Evolutionary conservation across 257 asterid species (phyloP), one percentile per base, ranked within the genome.

Genomic region (Fraxinus anomala): DNA sequence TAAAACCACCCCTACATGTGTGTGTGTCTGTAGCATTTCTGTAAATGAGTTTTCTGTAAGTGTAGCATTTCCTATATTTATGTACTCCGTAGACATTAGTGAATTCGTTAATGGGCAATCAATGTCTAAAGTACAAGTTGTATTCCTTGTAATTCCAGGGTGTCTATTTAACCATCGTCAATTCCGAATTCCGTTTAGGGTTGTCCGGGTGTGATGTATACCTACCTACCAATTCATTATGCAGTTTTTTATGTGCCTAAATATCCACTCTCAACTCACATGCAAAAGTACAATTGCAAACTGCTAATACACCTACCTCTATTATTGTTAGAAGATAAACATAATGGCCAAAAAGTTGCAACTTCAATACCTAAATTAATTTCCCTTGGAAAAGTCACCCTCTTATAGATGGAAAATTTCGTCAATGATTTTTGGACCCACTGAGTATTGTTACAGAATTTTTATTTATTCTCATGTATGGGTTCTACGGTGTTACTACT

Each of bases 131-230:
- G 39, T 13, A 14, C 47, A 10, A 31, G 68, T 72, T 76, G 16
- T 3, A 26, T 73, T 51, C 51, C 33, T 72, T 72, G n/a, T 13
- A n/a, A 19, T 34, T 12, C 68, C 68, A 73, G 76, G 79, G 59
- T 81, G 86, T 81, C 79, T 78, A 72, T 39, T 56, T 31, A 36
- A 19, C 11, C 9, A 70, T 76, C 51, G 70, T 44, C 7, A 76
- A 14, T 24, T 40, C 39, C 37, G 68, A 66, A 49, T 40, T 42
- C 49, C 37, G 56, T 81, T 56, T 76, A 24, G 70, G 73, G 83
- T 67, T 54, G 88, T 77, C 74, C 36, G 26, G 84, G 81, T 81
- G 85, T 70, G 84, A 84, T 78, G 80, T 75, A 51, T 61, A 79
- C 76, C 85, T 5, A 74, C 80, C 83, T 3, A 74, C 77, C 83